Evolutionary conservation across 306 rosid species (phyloP).

Genomic region (Hylodesmum podocarpum): DNA sequence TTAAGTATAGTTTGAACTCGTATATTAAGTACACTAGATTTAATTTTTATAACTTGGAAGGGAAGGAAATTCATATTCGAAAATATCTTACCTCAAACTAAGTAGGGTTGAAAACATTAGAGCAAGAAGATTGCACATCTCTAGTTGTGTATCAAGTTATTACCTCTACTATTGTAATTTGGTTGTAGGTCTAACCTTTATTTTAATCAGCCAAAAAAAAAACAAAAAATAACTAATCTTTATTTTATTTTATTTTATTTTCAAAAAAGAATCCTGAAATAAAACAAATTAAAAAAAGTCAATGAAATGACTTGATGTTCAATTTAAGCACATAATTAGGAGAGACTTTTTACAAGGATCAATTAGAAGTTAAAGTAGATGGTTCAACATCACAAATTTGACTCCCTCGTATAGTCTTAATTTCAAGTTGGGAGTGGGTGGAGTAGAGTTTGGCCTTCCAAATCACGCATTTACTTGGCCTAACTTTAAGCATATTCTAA

Average conservation of each 20-base stretch:
- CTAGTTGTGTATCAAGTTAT: too few species aligned
- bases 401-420: neutral
- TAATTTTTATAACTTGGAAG: neutral
- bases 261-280: neutral
- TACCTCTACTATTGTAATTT: neutral
- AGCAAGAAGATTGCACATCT: neutral
- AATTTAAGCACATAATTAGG: neutral
- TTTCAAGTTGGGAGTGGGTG: neutral
- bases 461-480: constrained; percentile 30
- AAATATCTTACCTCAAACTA: neutral
- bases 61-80: neutral
- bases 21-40: too few species aligned
- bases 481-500: constrained; percentile 36
- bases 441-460: constrained; percentile 24
- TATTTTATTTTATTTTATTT: too few species aligned
- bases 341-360: neutral
- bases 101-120: neutral
- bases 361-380: neutral
- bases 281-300: neutral
- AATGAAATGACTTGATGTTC: neutral
- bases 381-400: constrained; percentile 14
- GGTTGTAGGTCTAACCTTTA: neutral
- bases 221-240: too few species aligned
- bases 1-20: too few species aligned
- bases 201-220: too few species aligned